Evolutionary conservation across 163 green algal species (phyloP).

Genomic region (Chlamydomonas reinhardtii): DNA sequence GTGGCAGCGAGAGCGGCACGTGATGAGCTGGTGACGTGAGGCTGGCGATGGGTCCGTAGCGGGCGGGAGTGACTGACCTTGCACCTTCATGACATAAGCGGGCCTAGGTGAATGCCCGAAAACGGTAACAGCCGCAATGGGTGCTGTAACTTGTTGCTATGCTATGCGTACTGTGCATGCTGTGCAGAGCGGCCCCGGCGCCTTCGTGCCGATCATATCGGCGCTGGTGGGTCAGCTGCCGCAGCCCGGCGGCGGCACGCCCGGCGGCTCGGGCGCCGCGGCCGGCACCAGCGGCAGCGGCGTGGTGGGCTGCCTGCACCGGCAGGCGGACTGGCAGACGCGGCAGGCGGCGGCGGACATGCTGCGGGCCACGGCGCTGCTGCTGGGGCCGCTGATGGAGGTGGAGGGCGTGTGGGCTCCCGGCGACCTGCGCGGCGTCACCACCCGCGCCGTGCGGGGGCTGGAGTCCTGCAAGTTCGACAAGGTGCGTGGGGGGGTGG

Average conservation of each 20-base stretch:
- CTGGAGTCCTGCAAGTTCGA: constrained; percentile 51
- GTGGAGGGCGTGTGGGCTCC: constrained; percentile 40
- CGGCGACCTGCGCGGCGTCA: constrained; percentile 24
- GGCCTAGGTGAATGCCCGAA: no score
- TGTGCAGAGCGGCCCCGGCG: constrained; percentile 27
- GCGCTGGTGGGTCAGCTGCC: constrained; percentile 38
- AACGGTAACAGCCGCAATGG: no score
- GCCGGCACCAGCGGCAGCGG: constrained; percentile 7
- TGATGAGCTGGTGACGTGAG: no score
- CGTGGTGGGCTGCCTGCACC: constrained; percentile 24
- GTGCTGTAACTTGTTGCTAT: no score
- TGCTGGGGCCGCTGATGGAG: constrained; percentile 55
- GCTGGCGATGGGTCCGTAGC: no score
- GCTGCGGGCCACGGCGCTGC: constrained; percentile 24
- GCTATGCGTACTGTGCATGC: no score
- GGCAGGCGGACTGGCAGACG: constrained; percentile 46
- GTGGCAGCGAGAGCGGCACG: no score
- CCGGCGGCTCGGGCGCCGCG: background rate
- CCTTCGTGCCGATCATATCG: constrained; percentile 33
- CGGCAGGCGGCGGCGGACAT: constrained; percentile 49
- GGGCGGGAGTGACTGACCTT: no score
- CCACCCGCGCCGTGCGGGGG: background rate
- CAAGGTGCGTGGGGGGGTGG: constrained; percentile 22
- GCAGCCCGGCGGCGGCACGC: background rate
- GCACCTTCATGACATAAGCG: no score